Percentiles rank a stretch among this genome's conserved stretches.
phyloP scores from a whole-genome alignment of 306 rosid species.

The Dalbergia cochinchinensis region DNA sequence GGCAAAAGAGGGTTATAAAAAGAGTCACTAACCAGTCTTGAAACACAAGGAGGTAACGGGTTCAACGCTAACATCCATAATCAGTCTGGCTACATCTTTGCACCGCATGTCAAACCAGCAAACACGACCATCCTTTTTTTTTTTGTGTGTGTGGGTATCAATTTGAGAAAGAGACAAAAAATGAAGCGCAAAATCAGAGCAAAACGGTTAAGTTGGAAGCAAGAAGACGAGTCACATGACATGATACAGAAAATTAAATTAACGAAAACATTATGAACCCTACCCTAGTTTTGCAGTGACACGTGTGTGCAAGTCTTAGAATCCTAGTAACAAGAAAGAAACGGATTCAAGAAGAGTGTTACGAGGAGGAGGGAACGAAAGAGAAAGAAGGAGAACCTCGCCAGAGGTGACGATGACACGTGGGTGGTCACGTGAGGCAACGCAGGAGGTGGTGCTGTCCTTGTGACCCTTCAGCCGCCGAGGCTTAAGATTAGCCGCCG shows the following conservation, averaged over 20 bases:
- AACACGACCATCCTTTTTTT: slow-evolving; percentile 78
- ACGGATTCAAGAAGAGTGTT: not conserved
- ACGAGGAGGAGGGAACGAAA: not conserved
- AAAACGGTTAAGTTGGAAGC: not conserved
- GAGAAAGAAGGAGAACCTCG: slow-evolving; percentile 57
- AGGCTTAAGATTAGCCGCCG: slow-evolving; percentile 38
- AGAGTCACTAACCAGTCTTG: slow-evolving; percentile 63
- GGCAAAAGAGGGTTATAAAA: not conserved
- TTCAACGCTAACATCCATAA: slow-evolving; percentile 75
- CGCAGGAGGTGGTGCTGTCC: slow-evolving; percentile 75
- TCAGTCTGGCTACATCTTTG: slow-evolving; percentile 58
- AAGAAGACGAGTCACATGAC: not conserved
- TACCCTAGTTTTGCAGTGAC: not conserved
- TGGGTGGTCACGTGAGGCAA: slow-evolving; percentile 72
- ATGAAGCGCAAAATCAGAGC: not conserved
- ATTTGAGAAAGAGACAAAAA: not conserved
- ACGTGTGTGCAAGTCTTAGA: not conserved
- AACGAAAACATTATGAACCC: not conserved
- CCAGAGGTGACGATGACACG: slow-evolving; percentile 77
- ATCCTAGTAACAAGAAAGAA: not conserved
- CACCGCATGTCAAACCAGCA: slow-evolving; percentile 98
- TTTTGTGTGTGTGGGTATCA: not conserved
- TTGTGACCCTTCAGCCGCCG: slow-evolving; percentile 81
- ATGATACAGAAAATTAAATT: not conserved
- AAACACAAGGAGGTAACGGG: slow-evolving; percentile 79